A percentile compares a stretch with the other conserved stretches of the same genome.
These are phyloP conservation scores for Phytophthora meadii DNA, from an alignment of 352 stramenopile genomes.

Conservation along the genomic window DNA sequence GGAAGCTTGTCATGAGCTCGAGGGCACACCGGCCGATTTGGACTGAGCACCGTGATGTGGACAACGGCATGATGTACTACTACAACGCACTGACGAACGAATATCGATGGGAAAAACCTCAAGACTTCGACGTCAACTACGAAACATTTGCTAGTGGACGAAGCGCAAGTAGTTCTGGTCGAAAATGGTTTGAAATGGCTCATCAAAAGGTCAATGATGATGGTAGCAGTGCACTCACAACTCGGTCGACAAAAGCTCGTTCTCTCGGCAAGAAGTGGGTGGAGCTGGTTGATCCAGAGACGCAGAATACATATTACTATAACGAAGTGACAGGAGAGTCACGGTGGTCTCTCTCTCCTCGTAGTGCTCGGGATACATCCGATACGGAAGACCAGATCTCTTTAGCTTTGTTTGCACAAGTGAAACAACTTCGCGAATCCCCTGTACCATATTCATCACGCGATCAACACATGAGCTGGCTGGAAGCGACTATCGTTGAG, in stretches of 20 bases:
- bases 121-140: slow-evolving; percentile 66
- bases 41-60: slow-evolving; percentile 64
- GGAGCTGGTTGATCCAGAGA: slow-evolving; percentile 81
- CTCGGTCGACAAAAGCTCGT: slow-evolving; percentile 45
- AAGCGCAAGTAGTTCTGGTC: slow-evolving; percentile 47
- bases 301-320: slow-evolving; percentile 91
- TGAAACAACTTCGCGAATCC: slow-evolving; percentile 53
- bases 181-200: slow-evolving; percentile 70
- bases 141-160: slow-evolving; percentile 49
- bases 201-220: slow-evolving; percentile 30
- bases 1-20: slow-evolving; percentile 41
- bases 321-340: slow-evolving; percentile 91
- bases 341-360: slow-evolving; percentile 84
- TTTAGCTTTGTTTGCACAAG: slow-evolving; percentile 58
- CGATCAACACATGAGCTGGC: slow-evolving; percentile 71
- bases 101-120: slow-evolving; percentile 81
- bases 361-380: slow-evolving; percentile 60
- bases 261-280: slow-evolving; percentile 82
- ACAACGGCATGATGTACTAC: slow-evolving; percentile 64
- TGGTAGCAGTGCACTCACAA: slow-evolving; percentile 35
- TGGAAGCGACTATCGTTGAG: slow-evolving; percentile 65
- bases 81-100: slow-evolving; percentile 78
- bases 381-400: slow-evolving; percentile 68
- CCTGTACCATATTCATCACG: slow-evolving; percentile 60
- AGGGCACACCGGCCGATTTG: slow-evolving; percentile 59